Conservation (phyloP, 129 eudicot species). For the Heracleum sosnowskyi region DNA sequence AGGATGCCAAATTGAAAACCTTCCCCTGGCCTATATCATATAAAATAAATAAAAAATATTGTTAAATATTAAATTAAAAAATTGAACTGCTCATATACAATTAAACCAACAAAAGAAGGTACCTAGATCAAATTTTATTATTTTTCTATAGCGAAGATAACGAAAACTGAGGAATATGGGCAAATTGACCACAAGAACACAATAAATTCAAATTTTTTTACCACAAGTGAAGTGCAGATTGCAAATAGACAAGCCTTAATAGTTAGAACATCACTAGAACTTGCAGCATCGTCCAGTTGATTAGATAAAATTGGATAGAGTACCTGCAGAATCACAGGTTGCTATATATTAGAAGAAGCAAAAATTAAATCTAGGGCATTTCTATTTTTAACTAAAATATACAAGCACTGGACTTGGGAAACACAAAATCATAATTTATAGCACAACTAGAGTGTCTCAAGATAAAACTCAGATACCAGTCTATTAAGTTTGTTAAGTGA, state of each 20-base stretch:
- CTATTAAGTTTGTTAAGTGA: background rate
- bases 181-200: background rate
- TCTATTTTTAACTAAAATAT: background rate
- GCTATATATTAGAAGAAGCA: background rate
- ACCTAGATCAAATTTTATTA: background rate
- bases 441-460: background rate
- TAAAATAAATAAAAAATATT: background rate
- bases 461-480: background rate
- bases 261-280: slow-evolving; percentile 42
- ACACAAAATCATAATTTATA: slow-evolving; percentile 5
- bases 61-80: background rate
- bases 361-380: background rate
- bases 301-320: slow-evolving; percentile 60
- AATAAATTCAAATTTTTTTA: background rate
- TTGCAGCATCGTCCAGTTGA: slow-evolving; percentile 54
- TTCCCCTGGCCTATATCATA: slow-evolving; percentile 53
- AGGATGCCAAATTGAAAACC: slow-evolving; percentile 44
- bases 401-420: background rate
- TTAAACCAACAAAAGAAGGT: background rate
- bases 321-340: slow-evolving; percentile 41
- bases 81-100: background rate
- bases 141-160: background rate
- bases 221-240: slow-evolving; percentile 80
- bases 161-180: background rate
- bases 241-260: slow-evolving; percentile 78